phyloP scores from a whole-genome alignment of 306 rosid species.

The Gastrolobium bilobum region DNA sequence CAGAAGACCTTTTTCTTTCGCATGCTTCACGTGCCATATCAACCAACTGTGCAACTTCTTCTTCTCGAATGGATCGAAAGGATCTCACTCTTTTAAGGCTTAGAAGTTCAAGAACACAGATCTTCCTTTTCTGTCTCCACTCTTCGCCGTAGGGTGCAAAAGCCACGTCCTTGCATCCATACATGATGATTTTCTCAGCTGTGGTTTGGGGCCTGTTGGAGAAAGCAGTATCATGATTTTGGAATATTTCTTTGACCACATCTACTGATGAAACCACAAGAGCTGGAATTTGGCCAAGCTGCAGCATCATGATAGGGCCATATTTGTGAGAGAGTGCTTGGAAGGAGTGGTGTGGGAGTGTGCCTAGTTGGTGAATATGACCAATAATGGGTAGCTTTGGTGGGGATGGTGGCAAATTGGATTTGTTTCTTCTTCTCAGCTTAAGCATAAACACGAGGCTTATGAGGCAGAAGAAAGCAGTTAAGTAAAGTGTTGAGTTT shows the following conservation, averaged over 20 bases:
- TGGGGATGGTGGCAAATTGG: background rate
- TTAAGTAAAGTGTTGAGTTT: background rate
- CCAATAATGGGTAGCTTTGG: conserved; percentile 27
- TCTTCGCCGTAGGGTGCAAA: conserved; percentile 30
- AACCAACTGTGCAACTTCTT: conserved; percentile 6
- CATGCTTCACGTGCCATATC: background rate
- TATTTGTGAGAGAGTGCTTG: conserved; percentile 1
- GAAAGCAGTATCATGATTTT: conserved; percentile 7
- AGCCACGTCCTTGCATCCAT: conserved; percentile 35
- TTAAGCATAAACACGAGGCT: background rate
- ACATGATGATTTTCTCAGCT: background rate
- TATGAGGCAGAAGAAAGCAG: conserved; percentile 3
- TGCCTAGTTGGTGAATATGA: conserved; percentile 40
- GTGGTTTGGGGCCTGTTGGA: background rate
- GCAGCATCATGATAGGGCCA: conserved; percentile 37
- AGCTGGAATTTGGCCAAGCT: conserved; percentile 24
- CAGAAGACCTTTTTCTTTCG: background rate
- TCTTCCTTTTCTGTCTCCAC: conserved; percentile 30
- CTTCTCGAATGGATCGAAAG: background rate
- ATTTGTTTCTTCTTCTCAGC: conserved; percentile 29
- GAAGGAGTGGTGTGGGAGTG: conserved; percentile 15
- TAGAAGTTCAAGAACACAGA: conserved; percentile 41
- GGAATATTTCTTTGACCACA: conserved; percentile 4
- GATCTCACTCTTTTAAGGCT: conserved; percentile 35
- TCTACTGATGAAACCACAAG: conserved; percentile 48